phyloP scores from a whole-genome alignment of 1,139 yeast genomes.

The Pichia sp. region DNA sequence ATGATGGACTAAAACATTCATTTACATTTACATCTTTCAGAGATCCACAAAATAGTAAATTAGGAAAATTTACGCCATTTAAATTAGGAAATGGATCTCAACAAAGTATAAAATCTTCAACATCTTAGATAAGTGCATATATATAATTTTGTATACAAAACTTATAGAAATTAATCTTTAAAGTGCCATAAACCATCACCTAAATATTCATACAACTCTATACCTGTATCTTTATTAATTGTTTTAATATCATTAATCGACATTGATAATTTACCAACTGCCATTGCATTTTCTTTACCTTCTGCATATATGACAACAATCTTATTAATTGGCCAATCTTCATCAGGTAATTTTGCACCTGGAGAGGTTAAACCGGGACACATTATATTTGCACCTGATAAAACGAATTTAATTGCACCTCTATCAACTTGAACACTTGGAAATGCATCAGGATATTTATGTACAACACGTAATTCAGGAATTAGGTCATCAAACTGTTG shows the following conservation, averaged over 20 bases:
- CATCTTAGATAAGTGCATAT: too few species aligned
- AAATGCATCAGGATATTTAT: conserved; percentile 74
- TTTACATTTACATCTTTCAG: conserved; percentile 14
- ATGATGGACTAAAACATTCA: conserved; percentile 11
- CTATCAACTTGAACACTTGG: conserved; percentile 89
- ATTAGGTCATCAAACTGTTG: conserved; percentile 82
- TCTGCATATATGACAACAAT: conserved; percentile 85
- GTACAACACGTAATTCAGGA: conserved; percentile 74
- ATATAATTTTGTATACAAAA: too few species aligned
- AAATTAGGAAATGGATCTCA: conserved; percentile 13
- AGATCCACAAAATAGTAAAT: conserved; percentile 10
- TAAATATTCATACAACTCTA: conserved; percentile 75
- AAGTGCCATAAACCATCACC: conserved; percentile 89
- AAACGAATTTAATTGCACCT: conserved; percentile 92
- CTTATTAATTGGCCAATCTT: conserved; percentile 54
- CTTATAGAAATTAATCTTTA: conserved; percentile 17
- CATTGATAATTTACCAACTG: conserved; percentile 82
- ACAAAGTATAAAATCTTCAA: conserved; percentile 12
- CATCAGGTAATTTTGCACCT: conserved; percentile 82
- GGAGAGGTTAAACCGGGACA: conserved; percentile 94
- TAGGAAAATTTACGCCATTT: conserved; percentile 3
- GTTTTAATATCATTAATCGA: conserved; percentile 83
- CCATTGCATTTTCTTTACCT: conserved; percentile 87
- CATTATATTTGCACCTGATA: conserved; percentile 95
- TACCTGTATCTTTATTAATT: conserved; percentile 83